Evolutionary conservation across 1,139 yeast genomes (phyloP).

Genomic region (Sugiyamaella pinicola): DNA sequence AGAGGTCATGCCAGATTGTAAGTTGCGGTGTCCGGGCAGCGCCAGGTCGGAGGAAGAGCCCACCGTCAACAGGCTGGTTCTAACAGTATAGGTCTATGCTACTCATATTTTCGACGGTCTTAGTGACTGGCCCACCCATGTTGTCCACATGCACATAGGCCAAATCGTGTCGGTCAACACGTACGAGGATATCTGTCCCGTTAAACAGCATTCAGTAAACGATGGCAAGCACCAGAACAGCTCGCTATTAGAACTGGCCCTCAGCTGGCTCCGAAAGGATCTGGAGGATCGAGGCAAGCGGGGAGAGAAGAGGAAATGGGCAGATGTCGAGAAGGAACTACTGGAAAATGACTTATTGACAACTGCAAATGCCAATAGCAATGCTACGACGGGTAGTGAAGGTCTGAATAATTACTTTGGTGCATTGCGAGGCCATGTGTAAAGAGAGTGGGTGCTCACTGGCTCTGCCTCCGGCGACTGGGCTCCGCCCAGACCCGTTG

Average conservation of each 20-base stretch:
- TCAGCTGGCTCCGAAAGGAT: slow-evolving; percentile 45
- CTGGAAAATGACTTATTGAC: slow-evolving; percentile 20
- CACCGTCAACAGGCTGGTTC: background rate
- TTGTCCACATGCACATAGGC: slow-evolving; percentile 81
- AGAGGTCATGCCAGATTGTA: slow-evolving; percentile 57
- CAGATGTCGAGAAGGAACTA: slow-evolving; percentile 32
- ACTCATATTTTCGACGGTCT: slow-evolving; percentile 97
- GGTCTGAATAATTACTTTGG: slow-evolving; percentile 36
- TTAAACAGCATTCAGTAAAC: background rate
- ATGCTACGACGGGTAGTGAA: slow-evolving; percentile 36
- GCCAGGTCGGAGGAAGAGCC: too few relatives aligned
- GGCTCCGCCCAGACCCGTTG: too few relatives aligned
- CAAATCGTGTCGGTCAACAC: slow-evolving; percentile 40
- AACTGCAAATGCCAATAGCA: slow-evolving; percentile 26
- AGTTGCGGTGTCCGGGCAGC: too few relatives aligned
- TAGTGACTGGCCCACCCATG: slow-evolving; percentile 82
- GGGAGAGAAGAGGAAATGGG: slow-evolving; percentile 33
- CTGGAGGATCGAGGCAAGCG: slow-evolving; percentile 52
- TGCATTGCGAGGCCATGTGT: slow-evolving; percentile 34
- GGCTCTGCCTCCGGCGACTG: too few relatives aligned
- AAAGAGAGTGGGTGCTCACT: background rate
- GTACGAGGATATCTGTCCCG: slow-evolving; percentile 21
- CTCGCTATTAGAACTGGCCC: slow-evolving; percentile 44
- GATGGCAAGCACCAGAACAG: slow-evolving; percentile 36
- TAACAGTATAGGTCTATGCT: slow-evolving; percentile 60